Base-by-base conservation (phyloP, 148 eudicot species). In the Rhododendron ovatum region DNA sequence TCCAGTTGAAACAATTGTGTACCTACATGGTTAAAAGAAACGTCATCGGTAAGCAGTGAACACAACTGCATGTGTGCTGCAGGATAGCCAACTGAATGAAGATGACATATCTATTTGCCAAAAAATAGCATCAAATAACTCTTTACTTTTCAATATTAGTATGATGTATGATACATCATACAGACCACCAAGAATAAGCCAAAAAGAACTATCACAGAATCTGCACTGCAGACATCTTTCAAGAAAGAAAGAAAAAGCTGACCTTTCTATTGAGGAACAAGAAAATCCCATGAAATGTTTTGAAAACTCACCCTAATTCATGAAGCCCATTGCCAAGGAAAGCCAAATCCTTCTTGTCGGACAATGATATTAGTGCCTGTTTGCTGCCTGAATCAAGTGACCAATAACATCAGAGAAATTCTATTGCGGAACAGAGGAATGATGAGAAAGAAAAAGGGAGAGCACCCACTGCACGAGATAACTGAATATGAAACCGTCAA, bases 1-100 rank as follows among this genome's bases (percentile, higher is more conserved):
- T 90, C 98, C 99, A 35, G 99, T 98, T 85, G 99, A 98, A 83
- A 98, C 92, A 86, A 95, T 94, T 63, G 91, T 94, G 89, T 87
- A 95, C 84, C 99, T 98, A 86, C 53, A 89, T 33, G 8, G 33
- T 57, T 10, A 48, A 12, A 53, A 41, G 17, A 79, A 24, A 39
- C 2, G 5, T 50, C 30, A 50, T 65, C 28, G 0, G 20, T 12
- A 84, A 41, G 76, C 2, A 18, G 18, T 63, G 85, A 79, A 85
- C 8, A 22, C 65, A 73, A 81, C 53, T 18, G 77, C 51, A 43
- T 53, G 71, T 45, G 26, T 59, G 1, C 7, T n/a, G 28, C 47
- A 28, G 47, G 28, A 53, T 43, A 45, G 17, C 61, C 41, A 69
- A 63, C 24, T 67, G 50, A 17, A 43, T 43, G 45, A 41, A 1